Evolutionary conservation across 2,329 filamentous ascomycete species (phyloP), one percentile per base, ranked within the genome.

Genomic region (Colletotrichum magnum): DNA sequence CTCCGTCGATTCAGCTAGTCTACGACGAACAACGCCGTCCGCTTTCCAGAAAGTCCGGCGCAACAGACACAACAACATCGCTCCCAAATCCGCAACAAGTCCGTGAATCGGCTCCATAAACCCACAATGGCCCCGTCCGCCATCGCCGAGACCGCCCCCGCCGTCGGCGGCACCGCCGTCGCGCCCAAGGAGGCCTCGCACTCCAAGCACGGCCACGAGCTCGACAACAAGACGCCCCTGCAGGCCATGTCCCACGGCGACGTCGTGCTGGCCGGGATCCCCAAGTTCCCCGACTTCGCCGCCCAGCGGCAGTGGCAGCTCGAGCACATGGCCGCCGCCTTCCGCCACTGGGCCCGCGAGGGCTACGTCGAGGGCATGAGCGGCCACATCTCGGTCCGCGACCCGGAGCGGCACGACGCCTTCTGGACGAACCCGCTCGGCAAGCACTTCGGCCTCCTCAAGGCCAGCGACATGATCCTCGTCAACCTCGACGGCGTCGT

Each of bases 341-440:
- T 93, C 79, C 88, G 91, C 32, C 86, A 92, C 75, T 93, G 92
- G 77, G 84, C 89, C 1, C 86, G 90, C 54, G 86, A 88, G 73
- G 89, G 88, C 58, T 92, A 89, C 78, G 89, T 88, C 0, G 91
- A 93, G 78, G 91, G 91, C 63, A 91, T 92, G 82, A 84, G 85
- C 32, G 91, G 91, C 0, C 90, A 93, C 77, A 92, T 93, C 69
- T 86, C 83, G 3, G 87, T 92, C 0, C 84, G 90, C 12, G 90
- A 92, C 73, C 90, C 90, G 0, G 89, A 91, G 75, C 80, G 87
- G 70, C 79, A 81, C 0, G 79, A 89, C 61, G 84, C 84, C 0
- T 91, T 92, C 79, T 93, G 91, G 91, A 93, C 89, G 72, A 85
- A 93, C 88, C 81, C 91, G 78, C 28, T 93, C 0, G 90, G 89